A percentile compares a stretch with the other conserved stretches of the same genome.
phyloP scores from a whole-genome alignment of 768 basidiomycete species.

The Amanita brunnescens region DNA sequence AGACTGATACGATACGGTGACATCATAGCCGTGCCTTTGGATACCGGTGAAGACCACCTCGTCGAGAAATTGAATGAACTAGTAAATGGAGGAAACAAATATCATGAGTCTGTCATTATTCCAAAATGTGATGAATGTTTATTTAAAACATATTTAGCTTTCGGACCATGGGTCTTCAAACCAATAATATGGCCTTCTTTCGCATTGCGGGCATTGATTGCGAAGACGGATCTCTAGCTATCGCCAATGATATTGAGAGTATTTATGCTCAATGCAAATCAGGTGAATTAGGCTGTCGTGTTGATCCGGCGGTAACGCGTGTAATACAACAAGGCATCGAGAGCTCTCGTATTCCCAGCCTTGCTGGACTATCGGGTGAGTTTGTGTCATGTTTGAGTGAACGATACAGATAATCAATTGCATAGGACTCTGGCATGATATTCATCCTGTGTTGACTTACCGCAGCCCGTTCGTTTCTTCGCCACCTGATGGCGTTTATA shows the following conservation, averaged over 20 bases:
- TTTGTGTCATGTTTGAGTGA: neutral
- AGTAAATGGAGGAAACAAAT: constrained; percentile 15
- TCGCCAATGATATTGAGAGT: constrained; percentile 17
- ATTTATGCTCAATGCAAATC: constrained; percentile 44
- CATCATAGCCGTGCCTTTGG: constrained; percentile 55
- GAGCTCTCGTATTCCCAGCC: constrained; percentile 45
- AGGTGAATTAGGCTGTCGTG: constrained; percentile 79
- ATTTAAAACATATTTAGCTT: constrained; percentile 7
- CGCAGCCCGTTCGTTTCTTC: constrained; percentile 11
- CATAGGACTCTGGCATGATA: neutral
- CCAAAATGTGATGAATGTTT: neutral
- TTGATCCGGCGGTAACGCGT: constrained; percentile 65
- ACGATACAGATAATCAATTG: neutral
- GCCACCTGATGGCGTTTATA: constrained; percentile 27
- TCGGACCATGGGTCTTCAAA: constrained; percentile 15
- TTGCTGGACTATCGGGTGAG: neutral
- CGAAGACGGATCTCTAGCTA: constrained; percentile 35
- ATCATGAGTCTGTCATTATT: constrained; percentile 16
- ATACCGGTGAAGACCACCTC: constrained; percentile 34
- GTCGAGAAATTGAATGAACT: constrained; percentile 16
- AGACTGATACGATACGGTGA: constrained; percentile 68
- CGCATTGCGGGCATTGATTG: constrained; percentile 70
- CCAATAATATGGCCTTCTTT: constrained; percentile 61
- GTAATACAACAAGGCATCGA: constrained; percentile 78
- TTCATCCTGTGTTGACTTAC: neutral